Evolutionary conservation across 2,329 filamentous ascomycete species (phyloP).

Genomic region (Alternaria longipes): DNA sequence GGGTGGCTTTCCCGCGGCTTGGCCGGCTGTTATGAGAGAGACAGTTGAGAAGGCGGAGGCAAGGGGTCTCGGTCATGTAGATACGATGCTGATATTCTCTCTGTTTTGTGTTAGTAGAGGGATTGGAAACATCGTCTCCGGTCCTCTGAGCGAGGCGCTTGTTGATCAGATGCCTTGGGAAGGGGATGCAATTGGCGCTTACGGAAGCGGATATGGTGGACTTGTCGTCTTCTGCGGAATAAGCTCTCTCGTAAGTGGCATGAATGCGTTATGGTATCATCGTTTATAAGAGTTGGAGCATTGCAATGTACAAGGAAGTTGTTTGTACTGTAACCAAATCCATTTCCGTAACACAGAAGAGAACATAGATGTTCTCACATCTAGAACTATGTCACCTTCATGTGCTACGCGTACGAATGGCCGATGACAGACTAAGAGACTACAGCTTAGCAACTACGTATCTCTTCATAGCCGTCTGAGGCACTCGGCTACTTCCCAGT

Average conservation of each 20-base stretch:
- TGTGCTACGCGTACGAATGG: not conserved
- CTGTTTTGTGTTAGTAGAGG: slow-evolving; percentile 3
- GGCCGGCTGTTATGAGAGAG: slow-evolving; percentile 32
- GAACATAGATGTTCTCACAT: no score
- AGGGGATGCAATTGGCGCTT: not conserved
- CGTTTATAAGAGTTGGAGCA: not conserved
- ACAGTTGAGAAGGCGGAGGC: not conserved
- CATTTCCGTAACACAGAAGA: no score
- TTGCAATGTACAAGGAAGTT: not conserved
- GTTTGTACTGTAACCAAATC: not conserved
- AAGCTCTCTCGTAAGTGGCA: not conserved
- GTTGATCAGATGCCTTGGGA: not conserved
- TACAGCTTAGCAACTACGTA: not conserved
- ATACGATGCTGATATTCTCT: not conserved
- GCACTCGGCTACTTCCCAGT: not conserved
- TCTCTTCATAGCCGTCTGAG: not conserved
- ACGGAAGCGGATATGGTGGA: slow-evolving; percentile 7
- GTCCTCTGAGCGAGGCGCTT: slow-evolving; percentile 8
- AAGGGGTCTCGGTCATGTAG: not conserved
- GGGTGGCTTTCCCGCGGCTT: slow-evolving; percentile 33
- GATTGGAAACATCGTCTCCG: not conserved
- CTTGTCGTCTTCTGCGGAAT: slow-evolving; percentile 6
- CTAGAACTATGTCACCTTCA: not conserved
- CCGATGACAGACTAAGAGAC: not conserved
- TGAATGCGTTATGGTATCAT: slow-evolving; percentile 3